Base-by-base conservation (phyloP, 2,329 filamentous ascomycete species). In the Madurella fahalii region DNA sequence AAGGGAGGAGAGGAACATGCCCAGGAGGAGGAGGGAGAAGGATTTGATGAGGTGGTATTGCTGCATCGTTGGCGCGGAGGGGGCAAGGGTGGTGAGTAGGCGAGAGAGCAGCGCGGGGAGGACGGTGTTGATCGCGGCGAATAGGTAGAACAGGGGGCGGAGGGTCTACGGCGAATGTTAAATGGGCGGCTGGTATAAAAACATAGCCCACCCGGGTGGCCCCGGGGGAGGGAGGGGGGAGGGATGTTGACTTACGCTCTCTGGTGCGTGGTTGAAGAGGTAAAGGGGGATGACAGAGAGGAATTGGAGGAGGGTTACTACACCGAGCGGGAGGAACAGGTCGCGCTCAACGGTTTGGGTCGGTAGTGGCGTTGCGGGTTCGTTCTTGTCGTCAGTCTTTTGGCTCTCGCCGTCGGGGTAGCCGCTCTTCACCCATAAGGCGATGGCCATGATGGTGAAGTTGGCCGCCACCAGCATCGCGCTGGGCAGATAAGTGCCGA, bases 391-490 rank as follows among this genome's bases (percentile, higher is more conserved):
- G 5, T 40, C 66, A 60, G 15, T 61, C 57, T 44, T 58, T 45
- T 47, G 16, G 44, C 40, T 20, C 17, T 53, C n/a, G 54, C 58
- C 53, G 17, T 53, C 55, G 2, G 61, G 61, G 66, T 81, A 80
- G 1, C 93, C 93, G 64, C 90, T 96, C 70, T 89, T 85, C 15
- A 96, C 80, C 94, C 94, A 99, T n/a, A 96, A 77, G 15, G 86
- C 86, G 63, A 97, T 93, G 5, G 93, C 90, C 77, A 93, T 95
- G 68, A 99, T 93, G 31, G 89, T 96, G 67, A 97, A 97, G 69
- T 92, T 96, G 42, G 86, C 88, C 2, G 94, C 94, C 54, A 99
- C 81, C 48, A 97, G 74, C 94, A 99, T 99, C n/a, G 94, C 94
- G 63, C 90, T 95, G 0, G 94, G 94, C 3, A 99, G 79, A 67